Evolutionary conservation across 2,329 filamentous ascomycete species (phyloP).

Genomic region (Diaporthe velutina): DNA sequence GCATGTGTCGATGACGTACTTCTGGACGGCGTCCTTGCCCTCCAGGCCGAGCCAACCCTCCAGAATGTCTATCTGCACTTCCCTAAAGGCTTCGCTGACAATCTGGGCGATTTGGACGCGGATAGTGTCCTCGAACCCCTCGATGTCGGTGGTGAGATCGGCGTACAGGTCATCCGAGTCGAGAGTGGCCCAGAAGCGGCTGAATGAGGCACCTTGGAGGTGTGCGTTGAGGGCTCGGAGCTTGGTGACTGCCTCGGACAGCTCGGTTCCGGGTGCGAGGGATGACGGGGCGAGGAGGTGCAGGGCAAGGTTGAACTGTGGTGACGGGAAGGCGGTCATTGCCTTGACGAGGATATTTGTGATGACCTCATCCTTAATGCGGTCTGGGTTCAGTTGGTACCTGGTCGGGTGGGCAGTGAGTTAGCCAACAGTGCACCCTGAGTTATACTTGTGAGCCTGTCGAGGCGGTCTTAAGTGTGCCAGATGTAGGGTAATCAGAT

Average conservation of each 20-base stretch:
- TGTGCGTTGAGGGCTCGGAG: slow-evolving; percentile 86
- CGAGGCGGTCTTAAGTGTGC: not conserved
- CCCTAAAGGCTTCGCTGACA: slow-evolving; percentile 83
- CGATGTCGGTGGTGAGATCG: slow-evolving; percentile 93
- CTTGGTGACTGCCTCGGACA: slow-evolving; percentile 92
- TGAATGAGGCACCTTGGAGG: slow-evolving; percentile 91
- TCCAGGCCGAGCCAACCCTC: slow-evolving; percentile 81
- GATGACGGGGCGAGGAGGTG: slow-evolving; percentile 92
- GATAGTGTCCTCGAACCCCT: slow-evolving; percentile 94
- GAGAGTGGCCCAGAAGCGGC: slow-evolving; percentile 91
- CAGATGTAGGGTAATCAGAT: slow-evolving; percentile 67
- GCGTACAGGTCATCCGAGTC: slow-evolving; percentile 96
- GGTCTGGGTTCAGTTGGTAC: slow-evolving; percentile 99
- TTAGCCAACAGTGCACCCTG: slow-evolving; percentile 38
- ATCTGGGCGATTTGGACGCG: slow-evolving; percentile 90
- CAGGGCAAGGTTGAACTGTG: slow-evolving; percentile 94
- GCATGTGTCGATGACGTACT: slow-evolving; percentile 87
- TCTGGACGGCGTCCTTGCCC: slow-evolving; percentile 74
- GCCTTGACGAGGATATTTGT: slow-evolving; percentile 99
- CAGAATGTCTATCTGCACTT: slow-evolving; percentile 76
- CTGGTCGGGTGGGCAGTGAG: slow-evolving; percentile 59
- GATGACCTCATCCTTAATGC: slow-evolving; percentile 95
- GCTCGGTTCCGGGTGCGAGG: slow-evolving; percentile 75
- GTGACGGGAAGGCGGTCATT: slow-evolving; percentile 95
- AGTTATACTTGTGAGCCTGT: not conserved